These are phyloP conservation scores for Lactarius sanguifluus DNA, from an alignment of 768 basidiomycete genomes.

Conservation along the genomic window DNA sequence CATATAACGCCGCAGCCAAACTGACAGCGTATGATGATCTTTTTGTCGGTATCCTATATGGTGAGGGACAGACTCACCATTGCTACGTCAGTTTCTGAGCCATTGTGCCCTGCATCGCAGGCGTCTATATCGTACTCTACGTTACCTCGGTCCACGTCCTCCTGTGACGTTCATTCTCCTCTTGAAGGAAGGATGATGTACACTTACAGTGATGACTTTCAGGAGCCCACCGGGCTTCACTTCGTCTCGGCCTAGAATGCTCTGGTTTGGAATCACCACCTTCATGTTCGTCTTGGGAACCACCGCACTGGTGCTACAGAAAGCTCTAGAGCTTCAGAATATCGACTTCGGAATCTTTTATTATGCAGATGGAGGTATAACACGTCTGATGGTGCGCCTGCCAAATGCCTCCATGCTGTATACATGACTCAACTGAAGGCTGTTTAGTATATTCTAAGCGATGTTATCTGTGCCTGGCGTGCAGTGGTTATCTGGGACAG, in stretches of 20 bases:
- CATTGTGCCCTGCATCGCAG: not conserved
- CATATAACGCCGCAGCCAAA: no score
- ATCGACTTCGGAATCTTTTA: no score
- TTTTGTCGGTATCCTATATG: conserved; percentile 16
- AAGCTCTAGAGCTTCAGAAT: no score
- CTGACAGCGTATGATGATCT: not conserved
- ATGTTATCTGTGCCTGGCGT: no score
- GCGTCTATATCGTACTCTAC: conserved; percentile 9
- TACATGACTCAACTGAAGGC: no score
- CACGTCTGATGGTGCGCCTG: no score
- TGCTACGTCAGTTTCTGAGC: not conserved
- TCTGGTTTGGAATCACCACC: not conserved
- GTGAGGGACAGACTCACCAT: not conserved
- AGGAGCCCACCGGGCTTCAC: conserved; percentile 13
- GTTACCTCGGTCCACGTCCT: conserved; percentile 10
- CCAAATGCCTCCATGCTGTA: no score
- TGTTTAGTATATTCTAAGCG: no score
- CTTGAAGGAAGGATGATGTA: not conserved
- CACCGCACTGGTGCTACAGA: conserved; percentile 12
- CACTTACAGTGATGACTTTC: not conserved
- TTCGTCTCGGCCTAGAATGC: conserved; percentile 14
- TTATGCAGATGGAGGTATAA: no score
- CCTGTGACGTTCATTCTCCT: conserved; percentile 2
- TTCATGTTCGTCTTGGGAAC: conserved; percentile 16
- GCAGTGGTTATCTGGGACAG: no score